Base-by-base conservation (phyloP, 306 rosid species). In the Vigna radiata region DNA sequence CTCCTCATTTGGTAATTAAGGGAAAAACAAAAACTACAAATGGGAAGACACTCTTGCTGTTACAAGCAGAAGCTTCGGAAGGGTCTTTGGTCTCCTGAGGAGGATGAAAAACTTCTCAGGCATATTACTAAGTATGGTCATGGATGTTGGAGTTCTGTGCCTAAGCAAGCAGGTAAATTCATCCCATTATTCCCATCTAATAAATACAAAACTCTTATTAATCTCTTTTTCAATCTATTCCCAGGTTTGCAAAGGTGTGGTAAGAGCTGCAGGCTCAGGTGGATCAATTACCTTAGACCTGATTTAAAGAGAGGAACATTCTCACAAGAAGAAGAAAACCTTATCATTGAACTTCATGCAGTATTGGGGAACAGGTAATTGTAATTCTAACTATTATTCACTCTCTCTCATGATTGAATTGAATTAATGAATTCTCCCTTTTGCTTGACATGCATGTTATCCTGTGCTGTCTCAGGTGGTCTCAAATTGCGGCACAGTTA, bases 401-500 rank as follows among this genome's bases (percentile, higher is more conserved):
- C 4, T 65, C 15, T 7, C 18, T 46, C 72, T 31, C 56, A 31
- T 54, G 25, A 70, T 50, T 70, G 56, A 76, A 70, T 50, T 70
- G 56, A 76, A 21, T 49, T n/a, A 4, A 2, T n/a, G 13, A 17
- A 44, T 44, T 44, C 16, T 36, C 14, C 46, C 49, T 52, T 54
- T 58, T 58, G n/a, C 64, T 60, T 60, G 14, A 65, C 55, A 39
- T 49, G 56, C 29, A 70, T 72, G 53, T 82, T 76, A 59, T 62
- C 50, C 41, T 63, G 23, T 78, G 81, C 17, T 79, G 64, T 58
- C 9, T 75, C 81, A 91, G 97, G 81, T 94, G 97, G 98, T 94
- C 98, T 6, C 95, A 90, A 68, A 94, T 91, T 77, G 98, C 97
- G 0, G 96, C 94, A 60, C 86, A 83, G 77, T 78, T 94, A 76